Percentiles rank a stretch among this genome's conserved stretches.
Evolutionary conservation across 208 protist species (phyloP).

Genomic region (Endotrypanum monterogeii): DNA sequence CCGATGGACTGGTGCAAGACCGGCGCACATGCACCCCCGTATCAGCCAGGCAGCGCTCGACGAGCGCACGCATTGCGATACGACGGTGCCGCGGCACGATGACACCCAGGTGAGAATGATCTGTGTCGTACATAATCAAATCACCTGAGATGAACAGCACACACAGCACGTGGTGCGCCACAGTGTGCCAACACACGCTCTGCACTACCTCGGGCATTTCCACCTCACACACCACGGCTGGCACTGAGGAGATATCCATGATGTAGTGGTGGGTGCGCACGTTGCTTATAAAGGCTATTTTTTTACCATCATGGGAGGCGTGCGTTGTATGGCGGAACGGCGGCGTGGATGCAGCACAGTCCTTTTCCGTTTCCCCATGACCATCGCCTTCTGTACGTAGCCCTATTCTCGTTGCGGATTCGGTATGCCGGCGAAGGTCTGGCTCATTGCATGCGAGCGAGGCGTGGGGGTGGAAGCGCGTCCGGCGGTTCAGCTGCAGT

Average conservation of each 20-base stretch:
- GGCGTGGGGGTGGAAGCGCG: constrained; percentile 25
- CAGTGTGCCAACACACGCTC: constrained; percentile 71
- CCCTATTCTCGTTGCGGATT: neutral
- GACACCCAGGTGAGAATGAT: constrained; percentile 34
- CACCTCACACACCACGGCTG: constrained; percentile 54
- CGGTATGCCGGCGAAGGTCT: constrained; percentile 16
- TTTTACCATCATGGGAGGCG: constrained; percentile 49
- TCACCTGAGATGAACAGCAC: constrained; percentile 51
- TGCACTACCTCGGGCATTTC: constrained; percentile 54
- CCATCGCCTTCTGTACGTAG: neutral
- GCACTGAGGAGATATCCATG: constrained; percentile 44
- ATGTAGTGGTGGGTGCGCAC: constrained; percentile 55
- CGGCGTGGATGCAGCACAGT: neutral
- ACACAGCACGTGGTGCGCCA: constrained; percentile 33
- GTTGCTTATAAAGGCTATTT: constrained; percentile 66
- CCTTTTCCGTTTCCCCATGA: neutral
- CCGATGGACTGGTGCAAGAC: neutral
- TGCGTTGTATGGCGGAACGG: constrained; percentile 53
- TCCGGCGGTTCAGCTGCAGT: constrained; percentile 37
- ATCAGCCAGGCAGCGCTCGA: constrained; percentile 25
- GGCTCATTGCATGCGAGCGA: constrained; percentile 13
- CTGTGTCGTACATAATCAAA: constrained; percentile 49
- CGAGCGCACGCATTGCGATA: constrained; percentile 21
- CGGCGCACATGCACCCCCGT: constrained; percentile 2
- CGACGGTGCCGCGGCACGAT: constrained; percentile 33